Percentiles rank a stretch among this genome's conserved stretches.
Conservation (phyloP, 2,329 filamentous ascomycete species). For the Alternaria burnsii region DNA sequence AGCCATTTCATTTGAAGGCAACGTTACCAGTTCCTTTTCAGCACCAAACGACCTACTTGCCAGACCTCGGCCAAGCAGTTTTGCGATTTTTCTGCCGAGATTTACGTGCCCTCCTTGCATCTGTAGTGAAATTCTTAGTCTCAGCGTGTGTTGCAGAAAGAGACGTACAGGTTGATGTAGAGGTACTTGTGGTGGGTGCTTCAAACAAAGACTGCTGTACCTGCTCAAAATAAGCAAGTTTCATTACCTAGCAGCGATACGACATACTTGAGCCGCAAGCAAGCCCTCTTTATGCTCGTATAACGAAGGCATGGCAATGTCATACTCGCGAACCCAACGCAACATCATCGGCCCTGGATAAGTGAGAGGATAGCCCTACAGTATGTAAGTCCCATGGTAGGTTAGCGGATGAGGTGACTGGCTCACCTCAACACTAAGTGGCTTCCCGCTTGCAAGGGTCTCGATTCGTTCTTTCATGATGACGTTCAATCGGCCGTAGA, state of each 20-base stretch:
- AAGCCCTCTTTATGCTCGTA: not conserved
- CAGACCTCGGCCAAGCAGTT: not conserved
- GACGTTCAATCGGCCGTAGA: not conserved
- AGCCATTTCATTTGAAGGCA: not conserved
- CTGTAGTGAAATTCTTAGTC: not conserved
- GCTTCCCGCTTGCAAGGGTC: not conserved
- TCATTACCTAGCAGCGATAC: not conserved
- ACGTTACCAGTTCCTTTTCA: not conserved
- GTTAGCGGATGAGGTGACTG: not conserved
- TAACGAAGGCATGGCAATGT: not conserved
- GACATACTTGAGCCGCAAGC: not conserved
- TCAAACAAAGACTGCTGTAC: not conserved
- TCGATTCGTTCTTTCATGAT: not conserved
- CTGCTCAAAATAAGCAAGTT: not conserved
- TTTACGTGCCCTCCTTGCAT: not conserved
- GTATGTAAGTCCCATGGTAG: not conserved
- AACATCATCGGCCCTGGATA: constrained; percentile 1
- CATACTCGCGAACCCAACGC: not conserved
- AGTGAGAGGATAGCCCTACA: not conserved
- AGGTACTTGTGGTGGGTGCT: not conserved
- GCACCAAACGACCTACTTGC: not conserved
- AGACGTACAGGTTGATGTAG: not conserved
- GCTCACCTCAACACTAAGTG: not conserved
- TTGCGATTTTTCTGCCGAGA: not conserved
- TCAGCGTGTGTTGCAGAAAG: not conserved